phyloP scores from a whole-genome alignment of 2,329 filamentous ascomycete genomes.

The Lachnellula cervina region DNA sequence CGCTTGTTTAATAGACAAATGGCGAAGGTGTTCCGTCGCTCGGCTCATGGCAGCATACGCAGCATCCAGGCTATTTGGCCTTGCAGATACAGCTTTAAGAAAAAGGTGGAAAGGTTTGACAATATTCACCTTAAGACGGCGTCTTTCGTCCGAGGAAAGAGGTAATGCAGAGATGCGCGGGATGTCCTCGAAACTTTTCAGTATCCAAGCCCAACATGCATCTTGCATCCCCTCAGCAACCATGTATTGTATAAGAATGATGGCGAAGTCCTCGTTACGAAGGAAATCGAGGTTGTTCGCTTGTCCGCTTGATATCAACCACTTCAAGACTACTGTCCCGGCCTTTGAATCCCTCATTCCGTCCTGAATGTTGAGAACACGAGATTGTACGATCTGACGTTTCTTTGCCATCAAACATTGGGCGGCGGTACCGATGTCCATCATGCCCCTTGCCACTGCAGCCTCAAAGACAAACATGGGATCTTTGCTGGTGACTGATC shows the following conservation, averaged over 20 bases:
- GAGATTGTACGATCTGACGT: constrained; percentile 16
- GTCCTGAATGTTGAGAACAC: constrained; percentile 13
- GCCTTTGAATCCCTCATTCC: constrained; percentile 28
- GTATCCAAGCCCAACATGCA: constrained; percentile 27
- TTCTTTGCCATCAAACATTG: constrained; percentile 23
- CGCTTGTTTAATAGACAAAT: constrained; percentile 1
- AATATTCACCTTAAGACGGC: constrained; percentile 4
- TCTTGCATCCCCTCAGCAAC: constrained; percentile 29
- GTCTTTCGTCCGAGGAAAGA: not conserved
- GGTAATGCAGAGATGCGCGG: not conserved
- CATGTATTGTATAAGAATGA: constrained; percentile 27
- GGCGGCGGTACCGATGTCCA: constrained; percentile 25
- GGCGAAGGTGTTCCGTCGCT: constrained; percentile 12
- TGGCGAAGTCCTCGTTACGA: constrained; percentile 14
- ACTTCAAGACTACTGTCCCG: constrained; percentile 28
- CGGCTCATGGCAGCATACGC: constrained; percentile 18
- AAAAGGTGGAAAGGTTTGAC: not conserved
- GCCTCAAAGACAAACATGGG: constrained; percentile 30
- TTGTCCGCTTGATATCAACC: constrained; percentile 27
- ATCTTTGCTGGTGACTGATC: constrained; percentile 4
- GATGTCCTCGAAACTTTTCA: constrained; percentile 14
- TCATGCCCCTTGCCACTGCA: constrained; percentile 29
- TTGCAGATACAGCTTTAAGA: not conserved
- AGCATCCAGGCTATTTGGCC: constrained; percentile 11
- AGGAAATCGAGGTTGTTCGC: constrained; percentile 24